Conservation (phyloP, 108 stramenopile genomes). For the Nannochloropsis salina region DNA sequence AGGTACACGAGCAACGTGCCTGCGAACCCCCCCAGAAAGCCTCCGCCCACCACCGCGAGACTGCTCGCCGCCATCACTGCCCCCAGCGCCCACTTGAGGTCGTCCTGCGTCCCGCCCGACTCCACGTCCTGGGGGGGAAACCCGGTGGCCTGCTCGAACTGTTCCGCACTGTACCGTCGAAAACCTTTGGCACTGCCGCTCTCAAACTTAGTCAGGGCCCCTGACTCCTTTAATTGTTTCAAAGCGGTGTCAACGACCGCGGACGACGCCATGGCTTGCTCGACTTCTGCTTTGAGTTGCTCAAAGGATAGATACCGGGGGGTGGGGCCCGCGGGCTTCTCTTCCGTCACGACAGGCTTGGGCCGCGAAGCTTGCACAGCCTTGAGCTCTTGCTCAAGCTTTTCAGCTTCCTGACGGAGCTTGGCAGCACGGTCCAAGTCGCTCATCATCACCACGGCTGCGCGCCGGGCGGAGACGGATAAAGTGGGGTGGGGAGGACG, state of each 20-base stretch:
- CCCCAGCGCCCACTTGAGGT: slow-evolving; percentile 44
- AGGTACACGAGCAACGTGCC: slow-evolving; percentile 13
- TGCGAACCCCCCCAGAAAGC: neutral
- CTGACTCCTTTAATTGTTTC: neutral
- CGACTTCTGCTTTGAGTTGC: neutral
- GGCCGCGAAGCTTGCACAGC: neutral
- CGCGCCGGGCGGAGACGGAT: neutral
- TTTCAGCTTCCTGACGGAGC: neutral
- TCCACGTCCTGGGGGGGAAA: slow-evolving; percentile 17
- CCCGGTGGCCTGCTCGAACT: neutral
- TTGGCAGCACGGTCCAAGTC: slow-evolving; percentile 1
- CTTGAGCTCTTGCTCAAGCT: neutral
- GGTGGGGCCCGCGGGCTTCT: neutral
- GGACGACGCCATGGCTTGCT: neutral
- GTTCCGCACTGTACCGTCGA: neutral
- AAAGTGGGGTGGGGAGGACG: neutral
- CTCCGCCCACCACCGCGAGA: slow-evolving; percentile 25
- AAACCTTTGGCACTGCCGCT: slow-evolving; percentile 5
- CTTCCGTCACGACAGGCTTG: slow-evolving; percentile 6
- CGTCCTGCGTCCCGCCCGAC: slow-evolving; percentile 25
- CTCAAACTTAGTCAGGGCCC: neutral
- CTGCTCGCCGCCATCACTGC: slow-evolving; percentile 28
- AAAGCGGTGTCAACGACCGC: neutral
- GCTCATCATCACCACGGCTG: neutral
- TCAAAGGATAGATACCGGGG: slow-evolving; percentile 12